phyloP scores from a whole-genome alignment of 345 rosid genomes.

The Noccaea bulbosa region DNA sequence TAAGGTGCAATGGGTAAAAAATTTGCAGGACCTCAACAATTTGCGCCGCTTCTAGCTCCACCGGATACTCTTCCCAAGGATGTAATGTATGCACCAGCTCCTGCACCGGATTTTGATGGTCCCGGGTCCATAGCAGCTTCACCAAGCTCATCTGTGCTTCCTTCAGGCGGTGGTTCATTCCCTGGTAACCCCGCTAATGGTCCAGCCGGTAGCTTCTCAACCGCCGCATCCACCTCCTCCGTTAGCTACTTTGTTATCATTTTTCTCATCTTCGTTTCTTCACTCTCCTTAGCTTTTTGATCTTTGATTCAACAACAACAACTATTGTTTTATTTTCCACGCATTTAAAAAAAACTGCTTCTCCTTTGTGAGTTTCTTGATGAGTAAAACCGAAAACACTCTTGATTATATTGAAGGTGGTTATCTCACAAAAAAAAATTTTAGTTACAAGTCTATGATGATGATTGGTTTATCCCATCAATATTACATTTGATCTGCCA shows the following conservation, averaged over 20 bases:
- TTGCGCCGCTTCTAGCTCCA: slow-evolving; percentile 82
- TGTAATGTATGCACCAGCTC: slow-evolving; percentile 63
- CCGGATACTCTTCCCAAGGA: slow-evolving; percentile 66
- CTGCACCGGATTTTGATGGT: slow-evolving; percentile 46
- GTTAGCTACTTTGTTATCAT: slow-evolving; percentile 39
- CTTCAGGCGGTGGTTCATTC: slow-evolving; percentile 55
- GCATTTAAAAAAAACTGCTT: slow-evolving; percentile 1
- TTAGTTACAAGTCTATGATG: slow-evolving; percentile 23
- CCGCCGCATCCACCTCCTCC: slow-evolving; percentile 44
- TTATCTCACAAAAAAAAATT: slow-evolving; percentile 37
- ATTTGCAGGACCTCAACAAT: slow-evolving; percentile 73
- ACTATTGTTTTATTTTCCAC: slow-evolving; percentile 29
- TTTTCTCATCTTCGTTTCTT: slow-evolving; percentile 33
- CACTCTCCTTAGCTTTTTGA: slow-evolving; percentile 13
- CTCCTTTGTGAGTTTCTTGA: slow-evolving; percentile 16
- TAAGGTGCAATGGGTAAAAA: slow-evolving; percentile 9
- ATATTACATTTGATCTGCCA: slow-evolving; percentile 35
- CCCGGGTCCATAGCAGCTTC: slow-evolving; percentile 46
- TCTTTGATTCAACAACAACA: slow-evolving; percentile 32
- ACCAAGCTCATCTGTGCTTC: slow-evolving; percentile 60
- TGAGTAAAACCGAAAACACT: slow-evolving; percentile 26
- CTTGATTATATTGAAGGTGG: slow-evolving; percentile 20
- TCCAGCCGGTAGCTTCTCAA: slow-evolving; percentile 67
- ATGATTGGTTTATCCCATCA: slow-evolving; percentile 16
- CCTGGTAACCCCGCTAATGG: slow-evolving; percentile 68